Conservation (phyloP, 164 flowering plant species). For the Hamamelis virginiana region DNA sequence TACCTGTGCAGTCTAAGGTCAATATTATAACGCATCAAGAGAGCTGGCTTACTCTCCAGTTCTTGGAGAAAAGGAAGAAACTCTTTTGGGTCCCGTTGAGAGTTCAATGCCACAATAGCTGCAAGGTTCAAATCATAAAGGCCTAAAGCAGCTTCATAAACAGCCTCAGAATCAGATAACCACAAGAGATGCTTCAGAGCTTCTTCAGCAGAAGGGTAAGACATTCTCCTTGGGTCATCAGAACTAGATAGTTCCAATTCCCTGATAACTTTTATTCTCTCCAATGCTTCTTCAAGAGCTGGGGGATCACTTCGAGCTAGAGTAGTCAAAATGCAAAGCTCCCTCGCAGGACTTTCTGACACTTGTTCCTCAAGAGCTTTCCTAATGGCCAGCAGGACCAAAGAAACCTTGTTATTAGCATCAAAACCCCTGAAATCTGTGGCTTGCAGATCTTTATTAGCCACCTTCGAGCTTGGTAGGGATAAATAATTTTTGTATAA, state of each 20-base stretch:
- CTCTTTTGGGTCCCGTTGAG: constrained; percentile 93
- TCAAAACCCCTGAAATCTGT: constrained; percentile 18
- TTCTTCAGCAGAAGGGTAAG: constrained; percentile 91
- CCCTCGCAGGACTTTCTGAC: constrained; percentile 77
- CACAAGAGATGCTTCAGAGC: constrained; percentile 90
- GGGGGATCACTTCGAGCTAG: constrained; percentile 93
- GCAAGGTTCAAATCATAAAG: constrained; percentile 94
- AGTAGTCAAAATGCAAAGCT: constrained; percentile 94
- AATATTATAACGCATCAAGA: constrained; percentile 72
- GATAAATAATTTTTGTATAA: constrained; percentile 57
- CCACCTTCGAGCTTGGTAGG: constrained; percentile 27
- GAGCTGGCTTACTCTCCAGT: constrained; percentile 60
- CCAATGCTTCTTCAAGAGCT: constrained; percentile 82
- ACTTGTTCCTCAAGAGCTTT: constrained; percentile 78
- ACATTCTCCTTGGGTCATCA: constrained; percentile 36
- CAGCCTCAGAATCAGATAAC: constrained; percentile 84
- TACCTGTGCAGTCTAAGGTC: constrained; percentile 76
- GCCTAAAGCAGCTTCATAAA: constrained; percentile 91
- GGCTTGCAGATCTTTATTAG: constrained; percentile 20
- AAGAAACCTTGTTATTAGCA: constrained; percentile 55
- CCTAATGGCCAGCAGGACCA: constrained; percentile 63
- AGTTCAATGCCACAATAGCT: constrained; percentile 93
- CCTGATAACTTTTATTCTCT: constrained; percentile 74
- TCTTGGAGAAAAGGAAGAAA: constrained; percentile 93
- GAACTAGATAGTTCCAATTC: constrained; percentile 67